A percentile compares a stretch with the other conserved stretches of the same genome.
Evolutionary conservation across 345 rosid species (phyloP).

Genomic region (Arabidopsis suecica): DNA sequence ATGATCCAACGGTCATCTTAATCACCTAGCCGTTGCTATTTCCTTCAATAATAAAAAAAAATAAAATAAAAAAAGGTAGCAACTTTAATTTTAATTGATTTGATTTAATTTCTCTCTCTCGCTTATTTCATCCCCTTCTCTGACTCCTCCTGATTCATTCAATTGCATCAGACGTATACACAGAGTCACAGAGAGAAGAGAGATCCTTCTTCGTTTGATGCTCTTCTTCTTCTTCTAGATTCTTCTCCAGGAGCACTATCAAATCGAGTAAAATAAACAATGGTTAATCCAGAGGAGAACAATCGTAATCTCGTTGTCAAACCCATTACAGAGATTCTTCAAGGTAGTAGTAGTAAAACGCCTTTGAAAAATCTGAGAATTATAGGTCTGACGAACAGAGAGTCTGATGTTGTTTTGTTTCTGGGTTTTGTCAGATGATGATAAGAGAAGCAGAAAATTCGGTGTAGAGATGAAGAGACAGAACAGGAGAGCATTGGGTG

Average conservation of each 20-base stretch:
- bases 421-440: slow-evolving; percentile 41
- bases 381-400: background rate
- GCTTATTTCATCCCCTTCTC: slow-evolving; percentile 28
- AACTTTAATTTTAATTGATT: background rate
- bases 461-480: slow-evolving; percentile 56
- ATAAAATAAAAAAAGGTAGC: background rate
- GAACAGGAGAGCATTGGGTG: slow-evolving; percentile 68
- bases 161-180: slow-evolving; percentile 12
- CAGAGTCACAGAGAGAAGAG: slow-evolving; percentile 4
- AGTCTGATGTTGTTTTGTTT: slow-evolving; percentile 18
- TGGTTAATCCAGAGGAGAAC: slow-evolving; percentile 61
- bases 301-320: slow-evolving; percentile 40
- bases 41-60: slow-evolving; percentile 8
- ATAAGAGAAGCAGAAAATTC: slow-evolving; percentile 49
- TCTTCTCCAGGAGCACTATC: background rate
- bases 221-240: slow-evolving; percentile 23
- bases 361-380: slow-evolving; percentile 16
- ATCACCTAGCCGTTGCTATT: slow-evolving; percentile 46
- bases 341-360: slow-evolving; percentile 49
- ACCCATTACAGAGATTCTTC: slow-evolving; percentile 50
- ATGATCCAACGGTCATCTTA: slow-evolving; percentile 50
- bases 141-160: slow-evolving; percentile 26
- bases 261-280: slow-evolving; percentile 21
- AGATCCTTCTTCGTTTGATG: slow-evolving; percentile 35
- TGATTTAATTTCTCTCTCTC: background rate